phyloP scores from a whole-genome alignment of 1,284 basidiomycete genomes.

The Trichosporon inkin region DNA sequence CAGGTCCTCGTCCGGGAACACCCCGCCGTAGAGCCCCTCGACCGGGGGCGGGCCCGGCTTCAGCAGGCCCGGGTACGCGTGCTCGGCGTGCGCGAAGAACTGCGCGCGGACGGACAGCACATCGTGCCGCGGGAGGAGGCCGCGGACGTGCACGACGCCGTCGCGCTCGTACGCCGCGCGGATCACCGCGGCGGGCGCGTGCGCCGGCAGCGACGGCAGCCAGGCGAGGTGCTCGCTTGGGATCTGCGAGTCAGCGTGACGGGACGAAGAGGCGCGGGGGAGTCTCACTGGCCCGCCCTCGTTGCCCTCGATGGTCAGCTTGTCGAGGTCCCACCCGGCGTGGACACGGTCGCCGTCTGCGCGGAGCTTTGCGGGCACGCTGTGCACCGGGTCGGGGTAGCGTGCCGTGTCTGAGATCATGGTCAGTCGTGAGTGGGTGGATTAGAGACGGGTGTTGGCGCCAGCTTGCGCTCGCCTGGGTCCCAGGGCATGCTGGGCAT shows the following conservation, averaged over 20 bases:
- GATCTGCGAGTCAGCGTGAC: constrained; percentile 13
- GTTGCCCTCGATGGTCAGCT: constrained; percentile 18
- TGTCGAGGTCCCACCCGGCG: constrained; percentile 13
- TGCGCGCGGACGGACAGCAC: constrained; percentile 9
- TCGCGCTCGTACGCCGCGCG: constrained; percentile 20
- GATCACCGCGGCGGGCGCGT: constrained; percentile 17
- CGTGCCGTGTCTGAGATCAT: constrained; percentile 14
- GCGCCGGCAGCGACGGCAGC: constrained; percentile 16
- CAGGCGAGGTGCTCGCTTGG: constrained; percentile 17
- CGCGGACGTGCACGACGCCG: constrained; percentile 21
- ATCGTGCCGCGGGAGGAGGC: constrained; percentile 14
- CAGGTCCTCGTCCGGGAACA: background rate
- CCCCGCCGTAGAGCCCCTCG: constrained; percentile 19
- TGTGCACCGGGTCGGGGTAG: constrained; percentile 13
- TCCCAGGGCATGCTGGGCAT: no score
- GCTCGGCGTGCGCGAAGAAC: constrained; percentile 18
- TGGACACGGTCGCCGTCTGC: constrained; percentile 6
- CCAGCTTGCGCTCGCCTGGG: no score
- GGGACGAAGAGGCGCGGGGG: background rate
- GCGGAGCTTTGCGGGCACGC: constrained; percentile 7
- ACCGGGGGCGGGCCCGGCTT: constrained; percentile 14
- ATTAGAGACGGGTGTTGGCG: no score
- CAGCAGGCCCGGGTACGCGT: constrained; percentile 9
- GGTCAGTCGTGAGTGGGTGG: background rate
- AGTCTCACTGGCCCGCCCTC: constrained; percentile 16